Evolutionary conservation across 108 stramenopile genomes (phyloP).

Genomic region (Discostella pseudostelligera): DNA sequence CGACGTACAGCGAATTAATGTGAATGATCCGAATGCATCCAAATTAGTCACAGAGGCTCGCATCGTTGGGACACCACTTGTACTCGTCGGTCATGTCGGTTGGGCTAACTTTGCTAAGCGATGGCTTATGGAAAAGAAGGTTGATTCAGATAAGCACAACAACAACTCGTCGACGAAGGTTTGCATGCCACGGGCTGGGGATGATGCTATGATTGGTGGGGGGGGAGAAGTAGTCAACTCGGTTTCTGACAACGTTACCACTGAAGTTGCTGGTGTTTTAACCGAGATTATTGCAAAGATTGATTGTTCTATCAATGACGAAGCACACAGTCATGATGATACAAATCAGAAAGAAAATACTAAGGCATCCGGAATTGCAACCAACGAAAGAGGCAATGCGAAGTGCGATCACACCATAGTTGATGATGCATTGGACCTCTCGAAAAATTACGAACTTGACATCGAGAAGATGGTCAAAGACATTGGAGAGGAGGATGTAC

Average conservation of each 20-base stretch:
- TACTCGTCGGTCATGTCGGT: constrained; percentile 67
- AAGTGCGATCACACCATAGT: neutral
- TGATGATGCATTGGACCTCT: constrained; percentile 33
- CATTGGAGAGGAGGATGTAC: constrained; percentile 72
- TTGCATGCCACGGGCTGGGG: neutral
- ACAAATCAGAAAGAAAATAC: neutral
- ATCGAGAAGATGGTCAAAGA: constrained; percentile 59
- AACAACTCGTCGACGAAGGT: constrained; percentile 1
- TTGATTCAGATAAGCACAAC: neutral
- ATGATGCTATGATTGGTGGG: neutral
- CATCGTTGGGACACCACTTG: constrained; percentile 64
- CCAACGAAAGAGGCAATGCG: neutral
- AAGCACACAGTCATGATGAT: constrained; percentile 3
- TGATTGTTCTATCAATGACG: constrained; percentile 7
- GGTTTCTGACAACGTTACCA: neutral
- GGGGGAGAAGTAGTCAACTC: constrained; percentile 2
- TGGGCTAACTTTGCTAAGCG: constrained; percentile 76
- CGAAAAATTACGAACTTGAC: constrained; percentile 48
- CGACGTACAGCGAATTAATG: constrained; percentile 60
- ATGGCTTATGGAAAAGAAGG: constrained; percentile 54
- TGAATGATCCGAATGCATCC: constrained; percentile 45
- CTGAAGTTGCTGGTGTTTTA: constrained; percentile 30
- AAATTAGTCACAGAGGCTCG: constrained; percentile 60
- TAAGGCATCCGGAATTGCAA: neutral
- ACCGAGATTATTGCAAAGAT: constrained; percentile 52